Conservation (phyloP, 305 asterid genomes). For the Fraxinus latifolia region DNA sequence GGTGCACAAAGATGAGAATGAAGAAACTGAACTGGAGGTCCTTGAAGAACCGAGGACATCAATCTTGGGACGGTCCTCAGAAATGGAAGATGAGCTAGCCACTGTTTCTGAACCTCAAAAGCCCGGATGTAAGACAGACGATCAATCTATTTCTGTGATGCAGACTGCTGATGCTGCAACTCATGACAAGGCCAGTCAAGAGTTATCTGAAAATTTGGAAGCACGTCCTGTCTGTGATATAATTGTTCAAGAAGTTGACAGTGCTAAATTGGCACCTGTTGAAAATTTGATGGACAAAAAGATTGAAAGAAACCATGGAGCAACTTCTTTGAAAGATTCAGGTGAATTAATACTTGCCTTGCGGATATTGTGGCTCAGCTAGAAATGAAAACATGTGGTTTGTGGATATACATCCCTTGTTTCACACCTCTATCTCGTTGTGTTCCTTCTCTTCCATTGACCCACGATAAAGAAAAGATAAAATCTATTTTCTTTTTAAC, state of each 20-base stretch:
- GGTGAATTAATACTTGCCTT: constrained; percentile 40
- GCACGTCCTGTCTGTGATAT: constrained; percentile 27
- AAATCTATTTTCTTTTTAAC: not conserved
- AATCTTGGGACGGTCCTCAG: constrained; percentile 27
- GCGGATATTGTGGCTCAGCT: constrained; percentile 11
- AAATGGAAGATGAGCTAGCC: constrained; percentile 28
- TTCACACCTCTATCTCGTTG: not conserved
- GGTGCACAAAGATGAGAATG: constrained; percentile 25
- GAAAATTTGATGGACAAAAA: constrained; percentile 35
- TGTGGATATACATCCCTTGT: constrained; percentile 11
- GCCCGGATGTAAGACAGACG: constrained; percentile 26
- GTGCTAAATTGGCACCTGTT: constrained; percentile 35
- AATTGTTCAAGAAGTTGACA: constrained; percentile 32
- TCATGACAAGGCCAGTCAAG: constrained; percentile 30
- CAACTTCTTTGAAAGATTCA: constrained; percentile 31
- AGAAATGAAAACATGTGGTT: not conserved
- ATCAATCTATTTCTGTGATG: constrained; percentile 31
- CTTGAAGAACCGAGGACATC: constrained; percentile 31
- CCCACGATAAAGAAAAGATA: not conserved
- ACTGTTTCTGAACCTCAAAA: constrained; percentile 34
- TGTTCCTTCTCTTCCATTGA: not conserved
- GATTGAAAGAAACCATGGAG: constrained; percentile 25
- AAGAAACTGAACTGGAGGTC: constrained; percentile 34
- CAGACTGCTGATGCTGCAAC: constrained; percentile 37
- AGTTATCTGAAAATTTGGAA: constrained; percentile 30